These are phyloP conservation scores for Niebla homalea DNA, from an alignment of 495 filamentous ascomycete genomes.

Conservation along the genomic window DNA sequence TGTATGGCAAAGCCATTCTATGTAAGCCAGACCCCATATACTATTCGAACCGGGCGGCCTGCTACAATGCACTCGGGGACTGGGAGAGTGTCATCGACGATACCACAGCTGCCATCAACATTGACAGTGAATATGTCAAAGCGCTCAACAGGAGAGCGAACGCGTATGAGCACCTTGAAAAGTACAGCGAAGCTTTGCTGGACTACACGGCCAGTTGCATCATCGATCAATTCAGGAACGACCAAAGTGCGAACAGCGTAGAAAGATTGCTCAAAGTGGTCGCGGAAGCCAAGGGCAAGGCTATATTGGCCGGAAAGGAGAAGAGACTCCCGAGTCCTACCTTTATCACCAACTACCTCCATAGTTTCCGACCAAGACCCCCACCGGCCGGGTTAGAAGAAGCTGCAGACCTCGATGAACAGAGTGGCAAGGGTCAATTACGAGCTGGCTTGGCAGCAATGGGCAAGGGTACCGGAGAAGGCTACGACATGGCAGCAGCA, in stretches of 20 bases:
- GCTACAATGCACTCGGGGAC: constrained; percentile 79
- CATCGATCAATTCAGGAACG: constrained; percentile 89
- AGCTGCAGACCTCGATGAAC: constrained; percentile 56
- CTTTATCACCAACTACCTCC: constrained; percentile 96
- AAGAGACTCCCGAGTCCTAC: constrained; percentile 85
- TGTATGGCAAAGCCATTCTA: constrained; percentile 89
- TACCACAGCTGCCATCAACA: constrained; percentile 80
- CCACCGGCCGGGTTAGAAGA: constrained; percentile 77
- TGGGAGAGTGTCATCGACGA: constrained; percentile 98
- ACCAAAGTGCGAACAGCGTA: constrained; percentile 72
- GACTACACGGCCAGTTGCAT: constrained; percentile 99
- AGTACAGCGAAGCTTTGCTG: constrained; percentile 85
- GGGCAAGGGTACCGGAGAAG: constrained; percentile 71
- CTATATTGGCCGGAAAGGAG: constrained; percentile 63
- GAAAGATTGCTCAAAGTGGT: constrained; percentile 95
- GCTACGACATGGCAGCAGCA: constrained; percentile 72
- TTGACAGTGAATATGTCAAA: constrained; percentile 94
- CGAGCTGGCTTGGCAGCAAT: constrained; percentile 69
- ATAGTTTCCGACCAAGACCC: constrained; percentile 78
- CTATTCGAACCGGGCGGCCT: constrained; percentile 96
- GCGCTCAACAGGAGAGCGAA: constrained; percentile 90
- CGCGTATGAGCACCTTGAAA: constrained; percentile 84
- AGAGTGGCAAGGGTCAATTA: constrained; percentile 71
- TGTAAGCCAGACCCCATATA: constrained; percentile 97
- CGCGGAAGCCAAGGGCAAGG: constrained; percentile 80